These are phyloP conservation scores for Botrytis fragariae DNA, from an alignment of 2,329 filamentous ascomycete species.

Conservation along the genomic window DNA sequence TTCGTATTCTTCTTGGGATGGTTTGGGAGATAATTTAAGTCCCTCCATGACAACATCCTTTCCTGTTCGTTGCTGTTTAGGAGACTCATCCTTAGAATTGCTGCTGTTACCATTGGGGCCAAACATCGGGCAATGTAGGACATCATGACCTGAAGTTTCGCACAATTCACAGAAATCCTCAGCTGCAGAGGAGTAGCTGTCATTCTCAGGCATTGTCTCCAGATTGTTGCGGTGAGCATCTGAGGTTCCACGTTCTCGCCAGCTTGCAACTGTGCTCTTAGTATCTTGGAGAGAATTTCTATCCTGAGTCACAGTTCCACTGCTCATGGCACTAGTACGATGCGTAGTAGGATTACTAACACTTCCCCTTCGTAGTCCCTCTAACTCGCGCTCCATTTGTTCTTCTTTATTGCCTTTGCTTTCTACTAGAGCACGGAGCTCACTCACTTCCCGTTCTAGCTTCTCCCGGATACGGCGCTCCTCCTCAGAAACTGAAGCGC, in stretches of 20 bases:
- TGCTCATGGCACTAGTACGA: constrained; percentile 53
- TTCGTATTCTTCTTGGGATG: constrained; percentile 45
- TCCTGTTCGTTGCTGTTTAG: constrained; percentile 34
- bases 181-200: constrained; percentile 66
- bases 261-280: constrained; percentile 61
- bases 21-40: constrained; percentile 42
- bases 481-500: constrained; percentile 44
- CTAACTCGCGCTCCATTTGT: constrained; percentile 80
- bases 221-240: constrained; percentile 50
- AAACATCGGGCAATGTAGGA: constrained; percentile 90
- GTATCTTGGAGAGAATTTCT: constrained; percentile 63
- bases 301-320: constrained; percentile 42
- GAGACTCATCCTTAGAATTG: constrained; percentile 18
- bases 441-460: constrained; percentile 76
- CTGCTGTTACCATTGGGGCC: constrained; percentile 30
- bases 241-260: constrained; percentile 46
- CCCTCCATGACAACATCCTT: constrained; percentile 43
- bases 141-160: constrained; percentile 87
- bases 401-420: constrained; percentile 73
- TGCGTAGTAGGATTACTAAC: constrained; percentile 41
- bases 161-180: constrained; percentile 84
- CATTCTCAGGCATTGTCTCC: constrained; percentile 69
- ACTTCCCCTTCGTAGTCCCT: constrained; percentile 55
- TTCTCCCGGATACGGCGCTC: constrained; percentile 63
- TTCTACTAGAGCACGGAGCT: constrained; percentile 71